Evolutionary conservation across 75 land plant genomes (phyloP), one percentile per base, ranked within the genome.

Genomic region (Adiantum capillusveneris): DNA sequence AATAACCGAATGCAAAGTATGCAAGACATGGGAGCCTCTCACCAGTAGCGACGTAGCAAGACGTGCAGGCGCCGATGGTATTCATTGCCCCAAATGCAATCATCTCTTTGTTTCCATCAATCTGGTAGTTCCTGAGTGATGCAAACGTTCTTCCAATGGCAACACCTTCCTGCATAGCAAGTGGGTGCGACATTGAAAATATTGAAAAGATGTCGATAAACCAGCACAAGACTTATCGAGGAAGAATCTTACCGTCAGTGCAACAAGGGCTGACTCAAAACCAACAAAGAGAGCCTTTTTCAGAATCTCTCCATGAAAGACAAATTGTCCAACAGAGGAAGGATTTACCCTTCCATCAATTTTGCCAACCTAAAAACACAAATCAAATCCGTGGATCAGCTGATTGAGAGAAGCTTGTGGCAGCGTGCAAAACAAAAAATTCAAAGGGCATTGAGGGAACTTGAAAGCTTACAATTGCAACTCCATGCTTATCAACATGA

Each of bases 141-240:
- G 97, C 93, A 75, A 92, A 92, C 37, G 94, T 87, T 65, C 93
- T 75, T 64, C 89, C 97, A 57, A 87, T 87, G 25, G 93, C 94
- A 61, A 76, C 51, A 9, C 81, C 93, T 78, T 92, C 93, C 88
- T 87, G 76, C 9, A 52, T 12, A 56, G 29, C 25, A 45, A 20
- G 36, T 22, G 52, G 29, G 37, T 34, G n/a, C n/a, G n/a, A n/a
- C n/a, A n/a, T n/a, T n/a, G n/a, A n/a, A n/a, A n/a, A n/a, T n/a
- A n/a, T n/a, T n/a, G n/a, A n/a, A n/a, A n/a, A n/a, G n/a, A n/a
- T n/a, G n/a, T n/a, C n/a, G n/a, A n/a, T n/a, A n/a, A n/a, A n/a
- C n/a, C n/a, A n/a, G n/a, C n/a, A n/a, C n/a, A n/a, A n/a, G n/a
- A n/a, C n/a, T n/a, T n/a, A n/a, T n/a, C n/a, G n/a, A n/a, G n/a